Base-by-base conservation (phyloP, 352 stramenopile species). In the Saprolegnia diclina region DNA sequence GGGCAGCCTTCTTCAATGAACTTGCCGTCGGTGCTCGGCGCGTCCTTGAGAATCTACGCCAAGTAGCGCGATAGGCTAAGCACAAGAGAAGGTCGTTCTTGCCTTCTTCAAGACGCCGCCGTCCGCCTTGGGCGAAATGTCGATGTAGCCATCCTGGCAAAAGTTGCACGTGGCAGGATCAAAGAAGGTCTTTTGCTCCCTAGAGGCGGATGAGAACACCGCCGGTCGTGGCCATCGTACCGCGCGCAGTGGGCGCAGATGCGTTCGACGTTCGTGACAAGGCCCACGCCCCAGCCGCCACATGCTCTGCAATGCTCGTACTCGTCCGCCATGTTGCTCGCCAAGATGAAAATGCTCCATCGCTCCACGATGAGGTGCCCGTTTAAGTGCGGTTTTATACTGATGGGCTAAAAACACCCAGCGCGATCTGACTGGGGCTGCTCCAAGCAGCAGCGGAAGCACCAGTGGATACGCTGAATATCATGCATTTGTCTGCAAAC, bases 81-180 rank as follows among this genome's bases (percentile, higher is more conserved):
- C 16, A 19, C 4, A 48, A 42, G 35, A 5, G 29, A 35, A 35
- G 29, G 29, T 6, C 29, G 29, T 5, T 35, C 29, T 35, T 50
- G 91, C 81, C 71, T 94, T 94, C 72, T 94, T 94, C 1, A 94
- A 70, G 14, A 94, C 80, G 11, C 82, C 80, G 24, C 86, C 86
- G 57, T 94, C 82, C 0, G 85, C 86, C 5, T 74, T 71, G 0
- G 82, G 83, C 11, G 86, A 89, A 63, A 94, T 94, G 68, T 94
- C 86, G 56, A 91, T 77, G 62, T 92, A 94, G 21, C 86, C 86
- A 54, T 92, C 74, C 5, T 89, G 79, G 71, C 83, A 92, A 71
- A 85, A 92, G 19, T 67, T 68, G 75, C 72, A 86, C 56, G 71
- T 70, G n/a, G 87, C 76, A 4, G 86, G 86, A 52, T 94, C 84